Percentiles rank a stretch among this genome's conserved stretches.
Conservation (phyloP, 305 asterid genomes). For the Nicotiana rustica region DNA sequence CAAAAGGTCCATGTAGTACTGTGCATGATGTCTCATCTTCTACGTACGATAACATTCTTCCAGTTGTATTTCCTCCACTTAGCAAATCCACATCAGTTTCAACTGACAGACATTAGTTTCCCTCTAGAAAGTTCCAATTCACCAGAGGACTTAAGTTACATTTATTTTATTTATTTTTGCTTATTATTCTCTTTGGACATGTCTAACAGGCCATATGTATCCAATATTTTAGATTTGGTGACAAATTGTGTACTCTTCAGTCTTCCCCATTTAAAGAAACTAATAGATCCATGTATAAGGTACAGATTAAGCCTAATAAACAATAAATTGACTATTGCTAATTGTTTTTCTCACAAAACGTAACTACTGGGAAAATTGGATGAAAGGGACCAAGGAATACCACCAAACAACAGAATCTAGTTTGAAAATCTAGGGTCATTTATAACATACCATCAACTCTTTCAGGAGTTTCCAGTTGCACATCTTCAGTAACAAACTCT, state of each 20-base stretch:
- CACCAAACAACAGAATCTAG: constrained; percentile 31
- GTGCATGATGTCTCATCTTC: constrained; percentile 26
- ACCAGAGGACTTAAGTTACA: not conserved
- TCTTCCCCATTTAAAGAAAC: constrained; percentile 11
- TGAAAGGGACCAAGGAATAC: constrained; percentile 22
- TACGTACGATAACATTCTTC: not conserved
- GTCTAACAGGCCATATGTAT: not conserved
- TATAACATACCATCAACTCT: constrained; percentile 31
- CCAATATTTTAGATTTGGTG: constrained; percentile 28
- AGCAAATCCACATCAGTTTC: constrained; percentile 15
- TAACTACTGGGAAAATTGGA: not conserved
- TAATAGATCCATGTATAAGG: not conserved
- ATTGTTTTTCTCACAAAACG: not conserved
- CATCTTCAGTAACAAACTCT: constrained; percentile 32
- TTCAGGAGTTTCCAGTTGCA: constrained; percentile 23
- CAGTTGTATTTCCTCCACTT: constrained; percentile 3
- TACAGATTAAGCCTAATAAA: not conserved
- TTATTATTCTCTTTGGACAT: constrained; percentile 6
- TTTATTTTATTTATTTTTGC: not conserved
- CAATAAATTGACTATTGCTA: constrained; percentile 11
- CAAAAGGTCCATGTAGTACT: not conserved
- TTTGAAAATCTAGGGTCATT: not conserved
- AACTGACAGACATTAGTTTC: not conserved
- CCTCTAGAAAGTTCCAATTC: not conserved
- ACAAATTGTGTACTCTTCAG: not conserved